Evolutionary conservation across 2,329 filamentous ascomycete species (phyloP).

Genomic region (Aspergillus jensenii): DNA sequence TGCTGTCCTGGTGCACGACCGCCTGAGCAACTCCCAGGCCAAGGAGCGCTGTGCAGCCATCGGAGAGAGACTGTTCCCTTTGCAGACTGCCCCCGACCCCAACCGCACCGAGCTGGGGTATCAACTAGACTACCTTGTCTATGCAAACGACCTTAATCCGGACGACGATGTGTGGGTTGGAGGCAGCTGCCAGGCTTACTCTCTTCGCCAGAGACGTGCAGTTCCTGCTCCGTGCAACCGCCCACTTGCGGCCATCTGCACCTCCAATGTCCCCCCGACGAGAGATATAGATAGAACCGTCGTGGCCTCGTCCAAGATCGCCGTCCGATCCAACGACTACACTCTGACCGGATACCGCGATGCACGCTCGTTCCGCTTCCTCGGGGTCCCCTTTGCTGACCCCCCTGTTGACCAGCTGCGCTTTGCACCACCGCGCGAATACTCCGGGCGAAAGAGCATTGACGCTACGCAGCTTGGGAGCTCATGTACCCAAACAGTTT

Average conservation of each 20-base stretch:
- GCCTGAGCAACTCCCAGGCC: conserved; percentile 13
- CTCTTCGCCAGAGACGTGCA: conserved; percentile 8
- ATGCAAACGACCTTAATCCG: conserved; percentile 10
- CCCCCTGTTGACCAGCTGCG: conserved; percentile 46
- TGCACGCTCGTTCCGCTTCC: conserved; percentile 38
- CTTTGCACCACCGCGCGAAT: conserved; percentile 39
- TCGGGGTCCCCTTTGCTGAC: conserved; percentile 50
- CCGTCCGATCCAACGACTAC: conserved; percentile 16
- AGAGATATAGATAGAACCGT: conserved; percentile 17
- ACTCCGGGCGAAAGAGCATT: conserved; percentile 25
- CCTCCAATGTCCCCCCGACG: conserved; percentile 21
- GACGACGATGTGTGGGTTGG: conserved; percentile 20
- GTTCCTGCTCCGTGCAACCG: conserved; percentile 14
- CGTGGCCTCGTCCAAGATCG: conserved; percentile 20
- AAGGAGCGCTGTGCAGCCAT: conserved; percentile 20
- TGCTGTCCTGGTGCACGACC: conserved; percentile 20
- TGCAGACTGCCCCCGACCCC: conserved; percentile 4
- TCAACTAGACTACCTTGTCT: conserved; percentile 26
- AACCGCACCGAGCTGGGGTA: conserved; percentile 22
- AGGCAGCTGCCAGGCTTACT: conserved; percentile 20
- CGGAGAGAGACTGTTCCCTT: conserved; percentile 22
- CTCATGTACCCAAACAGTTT: conserved; percentile 23
- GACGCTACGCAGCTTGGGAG: conserved; percentile 27
- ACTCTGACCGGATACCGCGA: conserved; percentile 28
- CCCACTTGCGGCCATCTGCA: conserved; percentile 21